A percentile compares a stretch with the other conserved stretches of the same genome.
Conservation (phyloP, 2,329 filamentous ascomycete genomes). For the Botryotinia narcissicola region DNA sequence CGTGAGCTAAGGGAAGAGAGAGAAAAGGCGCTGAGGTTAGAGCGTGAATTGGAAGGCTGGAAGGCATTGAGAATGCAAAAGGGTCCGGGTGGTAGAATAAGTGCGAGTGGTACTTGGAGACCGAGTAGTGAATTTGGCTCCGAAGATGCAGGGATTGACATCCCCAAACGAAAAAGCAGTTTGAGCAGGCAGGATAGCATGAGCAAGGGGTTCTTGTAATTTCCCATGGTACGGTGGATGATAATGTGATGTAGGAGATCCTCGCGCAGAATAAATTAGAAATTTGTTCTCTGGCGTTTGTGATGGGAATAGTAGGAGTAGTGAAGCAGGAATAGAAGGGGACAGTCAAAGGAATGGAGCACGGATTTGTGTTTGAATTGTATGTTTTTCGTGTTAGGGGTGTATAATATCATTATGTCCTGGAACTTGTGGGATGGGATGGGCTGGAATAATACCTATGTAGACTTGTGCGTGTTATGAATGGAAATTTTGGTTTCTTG, state of each 20-base stretch:
- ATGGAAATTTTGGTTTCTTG: background rate
- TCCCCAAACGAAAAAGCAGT: conserved; percentile 65
- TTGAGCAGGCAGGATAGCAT: conserved; percentile 63
- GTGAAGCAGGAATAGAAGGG: background rate
- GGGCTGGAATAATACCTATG: background rate
- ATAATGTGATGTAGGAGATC: background rate
- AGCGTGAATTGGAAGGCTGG: conserved; percentile 82
- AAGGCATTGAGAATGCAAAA: conserved; percentile 69
- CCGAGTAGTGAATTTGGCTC: conserved; percentile 39
- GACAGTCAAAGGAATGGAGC: background rate
- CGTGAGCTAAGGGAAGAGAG: conserved; percentile 85
- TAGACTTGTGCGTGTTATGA: conserved; percentile 2
- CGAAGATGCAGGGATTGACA: conserved; percentile 45
- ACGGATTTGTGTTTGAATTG: conserved; percentile 2
- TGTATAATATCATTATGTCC: background rate
- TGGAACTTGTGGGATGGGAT: background rate
- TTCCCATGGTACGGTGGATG: background rate
- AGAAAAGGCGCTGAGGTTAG: conserved; percentile 77
- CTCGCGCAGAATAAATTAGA: background rate
- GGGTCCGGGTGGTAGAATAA: conserved; percentile 29
- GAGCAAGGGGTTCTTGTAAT: conserved; percentile 73
- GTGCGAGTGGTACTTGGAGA: conserved; percentile 30
- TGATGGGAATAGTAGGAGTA: background rate
- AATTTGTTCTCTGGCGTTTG: background rate
- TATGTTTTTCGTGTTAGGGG: conserved; percentile 4